Conservation (phyloP, 305 asterid species). For the Vinca major region DNA sequence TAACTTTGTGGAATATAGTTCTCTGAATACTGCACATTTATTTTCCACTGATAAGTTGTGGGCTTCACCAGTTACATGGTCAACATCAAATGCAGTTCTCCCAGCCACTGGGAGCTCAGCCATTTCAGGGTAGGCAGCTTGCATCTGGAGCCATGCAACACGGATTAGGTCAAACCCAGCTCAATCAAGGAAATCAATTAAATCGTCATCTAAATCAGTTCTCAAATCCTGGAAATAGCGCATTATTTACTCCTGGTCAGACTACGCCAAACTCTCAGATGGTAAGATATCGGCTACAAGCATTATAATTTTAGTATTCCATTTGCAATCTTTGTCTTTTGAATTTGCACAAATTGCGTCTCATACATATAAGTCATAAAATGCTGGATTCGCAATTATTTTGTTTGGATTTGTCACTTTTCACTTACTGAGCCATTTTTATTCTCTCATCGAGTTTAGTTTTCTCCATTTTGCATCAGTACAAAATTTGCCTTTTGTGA, state of each 20-base stretch:
- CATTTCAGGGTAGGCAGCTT: conserved; percentile 73
- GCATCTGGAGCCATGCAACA: conserved; percentile 68
- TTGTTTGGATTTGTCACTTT: neutral
- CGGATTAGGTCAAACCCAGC: conserved; percentile 59
- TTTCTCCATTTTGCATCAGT: no score
- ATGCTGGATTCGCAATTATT: neutral
- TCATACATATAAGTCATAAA: neutral
- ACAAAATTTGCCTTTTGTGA: no score
- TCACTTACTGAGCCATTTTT: neutral
- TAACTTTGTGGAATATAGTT: neutral
- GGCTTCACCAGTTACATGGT: conserved; percentile 53
- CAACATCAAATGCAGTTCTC: conserved; percentile 91
- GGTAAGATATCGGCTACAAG: conserved; percentile 33
- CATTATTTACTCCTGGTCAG: conserved; percentile 83
- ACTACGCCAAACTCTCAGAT: conserved; percentile 66
- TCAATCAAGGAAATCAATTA: conserved; percentile 83
- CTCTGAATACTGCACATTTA: neutral
- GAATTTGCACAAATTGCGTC: neutral
- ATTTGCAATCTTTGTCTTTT: neutral
- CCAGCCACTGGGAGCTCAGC: conserved; percentile 72
- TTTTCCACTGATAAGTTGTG: neutral
- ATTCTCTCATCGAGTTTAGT: no score
- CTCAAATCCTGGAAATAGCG: conserved; percentile 74
- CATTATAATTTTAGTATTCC: neutral
- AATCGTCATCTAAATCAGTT: conserved; percentile 79